A percentile compares a stretch with the other conserved stretches of the same genome.
These are phyloP conservation scores for Sphenostylis stenocarpa DNA, from an alignment of 306 rosid species.

Conservation along the genomic window DNA sequence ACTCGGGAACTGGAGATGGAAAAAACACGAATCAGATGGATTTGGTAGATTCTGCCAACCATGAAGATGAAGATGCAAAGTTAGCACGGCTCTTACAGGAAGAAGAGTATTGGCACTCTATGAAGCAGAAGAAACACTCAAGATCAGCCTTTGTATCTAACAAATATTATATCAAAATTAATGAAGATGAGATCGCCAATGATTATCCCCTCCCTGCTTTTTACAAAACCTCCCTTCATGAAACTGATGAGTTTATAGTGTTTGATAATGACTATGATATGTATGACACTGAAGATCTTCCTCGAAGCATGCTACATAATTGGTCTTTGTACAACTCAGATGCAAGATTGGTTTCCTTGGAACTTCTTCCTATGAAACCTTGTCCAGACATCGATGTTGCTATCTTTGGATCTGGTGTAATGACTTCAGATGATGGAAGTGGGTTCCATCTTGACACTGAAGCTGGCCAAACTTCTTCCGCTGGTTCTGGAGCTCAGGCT, in stretches of 20 bases:
- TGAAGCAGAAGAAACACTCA: slow-evolving; percentile 64
- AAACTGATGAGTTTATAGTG: slow-evolving; percentile 72
- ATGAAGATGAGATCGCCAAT: slow-evolving; percentile 92
- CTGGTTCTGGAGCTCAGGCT: too few species aligned
- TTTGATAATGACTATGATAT: slow-evolving; percentile 63
- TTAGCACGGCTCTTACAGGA: slow-evolving; percentile 84
- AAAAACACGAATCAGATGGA: slow-evolving; percentile 33
- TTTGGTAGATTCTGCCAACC: slow-evolving; percentile 35
- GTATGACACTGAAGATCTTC: too few species aligned
- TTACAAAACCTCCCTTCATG: slow-evolving; percentile 69
- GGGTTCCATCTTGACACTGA: too few species aligned
- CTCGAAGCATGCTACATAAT: too few species aligned
- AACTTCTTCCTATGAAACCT: too few species aligned
- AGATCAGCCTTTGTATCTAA: slow-evolving; percentile 40
- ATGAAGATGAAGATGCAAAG: slow-evolving; percentile 75
- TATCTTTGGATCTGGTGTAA: too few species aligned
- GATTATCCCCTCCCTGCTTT: slow-evolving; percentile 94
- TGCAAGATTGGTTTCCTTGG: too few species aligned
- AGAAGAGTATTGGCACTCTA: slow-evolving; percentile 77
- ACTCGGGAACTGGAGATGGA: slow-evolving; percentile 37
- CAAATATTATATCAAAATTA: slow-evolving; percentile 82
- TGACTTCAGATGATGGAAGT: too few species aligned
- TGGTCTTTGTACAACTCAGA: too few species aligned
- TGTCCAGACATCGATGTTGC: too few species aligned
- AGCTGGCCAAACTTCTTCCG: too few species aligned